Evolutionary conservation across 225 moss, liverwort and hornwort species (phyloP).

Genomic region (Thuidium tamariscinum): DNA sequence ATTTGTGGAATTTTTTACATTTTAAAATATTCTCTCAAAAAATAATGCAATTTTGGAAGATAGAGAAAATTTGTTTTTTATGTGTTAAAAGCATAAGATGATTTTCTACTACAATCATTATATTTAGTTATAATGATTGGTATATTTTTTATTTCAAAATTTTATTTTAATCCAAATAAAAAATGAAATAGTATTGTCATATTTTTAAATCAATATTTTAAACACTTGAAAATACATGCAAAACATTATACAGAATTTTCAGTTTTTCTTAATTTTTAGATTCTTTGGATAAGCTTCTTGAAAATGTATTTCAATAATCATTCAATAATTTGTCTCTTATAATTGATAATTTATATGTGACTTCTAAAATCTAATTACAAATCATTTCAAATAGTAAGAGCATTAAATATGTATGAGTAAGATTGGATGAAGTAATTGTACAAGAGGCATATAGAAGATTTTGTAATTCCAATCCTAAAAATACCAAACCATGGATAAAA

Average conservation of each 20-base stretch:
- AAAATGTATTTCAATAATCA: background rate
- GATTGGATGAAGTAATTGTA: background rate
- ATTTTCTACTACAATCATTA: background rate
- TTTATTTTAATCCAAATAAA: accelerated
- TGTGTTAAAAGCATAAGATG: background rate
- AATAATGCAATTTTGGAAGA: background rate
- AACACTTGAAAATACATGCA: background rate
- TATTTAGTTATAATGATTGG: background rate
- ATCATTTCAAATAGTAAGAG: background rate
- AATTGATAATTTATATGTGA: background rate
- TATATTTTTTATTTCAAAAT: background rate
- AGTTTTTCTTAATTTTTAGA: background rate
- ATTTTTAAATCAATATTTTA: background rate
- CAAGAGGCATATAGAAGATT: background rate
- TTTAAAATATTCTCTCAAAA: too few relatives aligned
- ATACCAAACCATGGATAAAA: background rate
- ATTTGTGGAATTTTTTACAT: too few relatives aligned
- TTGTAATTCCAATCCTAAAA: background rate
- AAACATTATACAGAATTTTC: background rate
- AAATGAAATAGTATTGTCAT: accelerated
- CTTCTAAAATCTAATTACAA: background rate
- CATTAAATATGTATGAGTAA: background rate
- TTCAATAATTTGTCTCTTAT: too few relatives aligned
- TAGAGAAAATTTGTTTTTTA: background rate
- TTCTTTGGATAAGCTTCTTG: too few relatives aligned